Evolutionary conservation across 2,329 filamentous ascomycete species (phyloP).

Genomic region (Penicillium frequentans): DNA sequence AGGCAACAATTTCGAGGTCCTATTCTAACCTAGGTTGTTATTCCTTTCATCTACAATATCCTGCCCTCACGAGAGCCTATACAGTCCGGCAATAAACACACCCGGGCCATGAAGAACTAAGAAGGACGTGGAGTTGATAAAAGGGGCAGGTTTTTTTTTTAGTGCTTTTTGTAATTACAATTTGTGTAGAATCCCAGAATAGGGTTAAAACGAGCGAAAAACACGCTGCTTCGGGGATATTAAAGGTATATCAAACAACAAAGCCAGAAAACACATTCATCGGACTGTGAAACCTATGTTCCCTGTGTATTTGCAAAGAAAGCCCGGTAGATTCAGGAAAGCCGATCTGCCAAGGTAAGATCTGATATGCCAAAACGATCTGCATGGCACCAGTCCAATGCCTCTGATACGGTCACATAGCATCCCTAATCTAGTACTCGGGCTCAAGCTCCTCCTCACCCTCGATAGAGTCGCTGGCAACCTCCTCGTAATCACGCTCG

Average conservation of each 20-base stretch:
- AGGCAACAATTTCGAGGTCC: neutral
- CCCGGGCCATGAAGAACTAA: neutral
- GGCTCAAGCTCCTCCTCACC: constrained; percentile 74
- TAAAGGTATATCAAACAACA: constrained; percentile 43
- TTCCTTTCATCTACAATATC: neutral
- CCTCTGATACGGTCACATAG: constrained; percentile 19
- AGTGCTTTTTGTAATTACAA: constrained; percentile 25
- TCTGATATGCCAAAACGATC: constrained; percentile 24
- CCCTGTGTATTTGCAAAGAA: constrained; percentile 37
- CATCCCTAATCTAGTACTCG: constrained; percentile 71
- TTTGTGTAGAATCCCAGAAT: constrained; percentile 11
- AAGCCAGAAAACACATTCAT: constrained; percentile 34
- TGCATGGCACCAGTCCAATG: constrained; percentile 21
- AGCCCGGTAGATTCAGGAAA: constrained; percentile 26
- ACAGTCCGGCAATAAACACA: neutral
- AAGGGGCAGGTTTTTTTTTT: constrained; percentile 2
- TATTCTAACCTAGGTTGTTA: neutral
- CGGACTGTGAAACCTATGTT: constrained; percentile 37
- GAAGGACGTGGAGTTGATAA: neutral
- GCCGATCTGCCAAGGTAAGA: constrained; percentile 23
- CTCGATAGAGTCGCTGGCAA: constrained; percentile 89
- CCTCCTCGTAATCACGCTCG: constrained; percentile 98
- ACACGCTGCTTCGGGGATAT: constrained; percentile 41
- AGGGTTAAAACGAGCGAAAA: constrained; percentile 33
- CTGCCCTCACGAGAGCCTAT: neutral